Percentiles rank a stretch among this genome's conserved stretches.
Evolutionary conservation across 2,329 filamentous ascomycete genomes (phyloP).

Genomic region (Peltaster fructicola): DNA sequence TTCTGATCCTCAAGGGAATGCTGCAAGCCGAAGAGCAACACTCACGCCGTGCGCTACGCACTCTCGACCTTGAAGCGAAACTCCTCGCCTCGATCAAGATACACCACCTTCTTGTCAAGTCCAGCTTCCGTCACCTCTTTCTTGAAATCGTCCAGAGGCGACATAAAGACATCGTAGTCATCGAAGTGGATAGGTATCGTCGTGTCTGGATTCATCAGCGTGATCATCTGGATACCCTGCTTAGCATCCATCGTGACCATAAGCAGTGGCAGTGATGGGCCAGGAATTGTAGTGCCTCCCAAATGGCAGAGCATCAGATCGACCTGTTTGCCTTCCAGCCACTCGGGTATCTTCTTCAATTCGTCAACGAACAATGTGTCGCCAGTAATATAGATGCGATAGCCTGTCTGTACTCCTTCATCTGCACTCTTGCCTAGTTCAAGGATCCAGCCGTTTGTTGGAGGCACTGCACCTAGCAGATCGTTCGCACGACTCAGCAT

Average conservation of each 20-base stretch:
- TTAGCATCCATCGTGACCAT: conserved; percentile 55
- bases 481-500: conserved; percentile 30
- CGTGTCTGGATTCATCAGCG: conserved; percentile 40
- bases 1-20: too few relatives aligned
- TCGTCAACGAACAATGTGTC: conserved; percentile 48
- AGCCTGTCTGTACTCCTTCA: conserved; percentile 25
- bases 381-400: conserved; percentile 45
- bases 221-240: conserved; percentile 43
- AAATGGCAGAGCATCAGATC: conserved; percentile 51
- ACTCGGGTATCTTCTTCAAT: conserved; percentile 40
- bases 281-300: conserved; percentile 47
- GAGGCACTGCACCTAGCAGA: conserved; percentile 36
- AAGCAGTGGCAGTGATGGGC: conserved; percentile 38
- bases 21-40: too few relatives aligned
- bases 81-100: conserved; percentile 41
- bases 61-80: conserved; percentile 35
- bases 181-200: conserved; percentile 49
- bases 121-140: conserved; percentile 36
- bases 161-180: conserved; percentile 45
- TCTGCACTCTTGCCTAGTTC: conserved; percentile 35
- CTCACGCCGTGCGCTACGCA: too few relatives aligned
- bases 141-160: conserved; percentile 42
- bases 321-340: conserved; percentile 36
- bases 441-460: conserved; percentile 49
- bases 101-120: conserved; percentile 36